Evolutionary conservation across 805 yeast genomes (phyloP), one percentile per base, ranked within the genome.

Genomic region (Wickerhamomyces mucosus): DNA sequence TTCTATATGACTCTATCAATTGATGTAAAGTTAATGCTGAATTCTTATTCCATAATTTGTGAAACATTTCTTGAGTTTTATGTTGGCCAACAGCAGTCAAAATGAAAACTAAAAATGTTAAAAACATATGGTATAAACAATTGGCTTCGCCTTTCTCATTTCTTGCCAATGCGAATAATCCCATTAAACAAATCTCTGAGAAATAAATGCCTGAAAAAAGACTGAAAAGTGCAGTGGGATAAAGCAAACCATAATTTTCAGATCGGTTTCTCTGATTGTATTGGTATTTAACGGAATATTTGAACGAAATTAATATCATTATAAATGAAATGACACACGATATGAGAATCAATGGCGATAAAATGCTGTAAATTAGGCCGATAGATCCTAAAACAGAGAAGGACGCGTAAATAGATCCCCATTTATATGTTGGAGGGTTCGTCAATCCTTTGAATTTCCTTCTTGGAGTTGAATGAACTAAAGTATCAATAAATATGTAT

Each of bases 391-490:
- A 64, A 3, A 83, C 78, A 0, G 95, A 75, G 40, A 78, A 78
- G 0, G 76, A 67, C 0, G 96, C 84, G 48, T 78, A 88, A 1
- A 72, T 53, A 0, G 85, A 65, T 0, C 96, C 95, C 94, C 94
- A 85, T 37, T 67, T 61, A 15, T 75, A 60, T n/a, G 46, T 45
- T 3, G 71, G 62, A 8, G 72, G 55, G 2, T 45, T 53, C 6
- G 67, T 64, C 16, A 68, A 38, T 30, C 78, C 56, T 6, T 52
- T 36, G 30, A 69, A 67, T 34, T 63, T 64, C 40, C 65, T 63
- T 31, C 92, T 64, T 0, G 94, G 89, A 0, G 94, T 78, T 15
- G 43, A 47, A 31, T 70, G 76, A n/a, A 45, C 37, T 14, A 64
- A 41, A 14, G 52, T 56, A 34, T 50, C 56, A 5, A 57, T 24